Conservation (phyloP, 2,329 filamentous ascomycete genomes). For the Coleophoma cylindrospora region DNA sequence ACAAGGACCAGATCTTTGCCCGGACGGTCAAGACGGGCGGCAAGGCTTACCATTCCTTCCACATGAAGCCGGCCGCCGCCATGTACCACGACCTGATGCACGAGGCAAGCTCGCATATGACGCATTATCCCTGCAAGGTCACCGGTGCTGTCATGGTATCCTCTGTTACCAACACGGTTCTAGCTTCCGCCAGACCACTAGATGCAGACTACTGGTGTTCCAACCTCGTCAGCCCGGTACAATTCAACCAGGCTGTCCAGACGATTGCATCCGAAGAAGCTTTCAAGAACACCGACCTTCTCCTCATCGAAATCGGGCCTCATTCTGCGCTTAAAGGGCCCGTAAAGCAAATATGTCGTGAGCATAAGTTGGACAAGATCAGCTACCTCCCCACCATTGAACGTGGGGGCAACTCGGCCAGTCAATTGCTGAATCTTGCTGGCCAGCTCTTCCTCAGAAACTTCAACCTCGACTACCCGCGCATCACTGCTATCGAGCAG, state of each 20-base stretch:
- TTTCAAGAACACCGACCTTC: too few species aligned
- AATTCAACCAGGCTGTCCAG: conserved; percentile 2
- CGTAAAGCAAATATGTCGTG: too few species aligned
- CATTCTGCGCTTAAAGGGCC: conserved; percentile 20
- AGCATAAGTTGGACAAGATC: too few species aligned
- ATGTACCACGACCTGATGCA: too few species aligned
- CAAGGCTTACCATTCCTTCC: conserved; percentile 16
- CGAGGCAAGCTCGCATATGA: too few species aligned
- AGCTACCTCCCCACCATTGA: neutral
- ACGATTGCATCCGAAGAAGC: too few species aligned
- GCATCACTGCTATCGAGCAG: neutral
- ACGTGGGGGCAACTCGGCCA: neutral
- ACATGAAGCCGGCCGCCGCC: conserved; percentile 3
- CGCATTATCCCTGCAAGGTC: too few species aligned
- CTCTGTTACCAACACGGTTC: too few species aligned
- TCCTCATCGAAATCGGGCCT: conserved; percentile 19
- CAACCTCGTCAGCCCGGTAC: conserved; percentile 3
- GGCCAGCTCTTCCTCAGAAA: neutral
- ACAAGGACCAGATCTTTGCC: conserved; percentile 9
- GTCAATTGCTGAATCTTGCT: neutral
- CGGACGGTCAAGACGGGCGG: conserved; percentile 11
- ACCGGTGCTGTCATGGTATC: too few species aligned
- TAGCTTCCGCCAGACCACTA: too few species aligned
- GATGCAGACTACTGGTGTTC: neutral
- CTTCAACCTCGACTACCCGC: neutral